Evolutionary conservation across 768 basidiomycete genomes (phyloP).

Genomic region (Amylocystis lapponica): DNA sequence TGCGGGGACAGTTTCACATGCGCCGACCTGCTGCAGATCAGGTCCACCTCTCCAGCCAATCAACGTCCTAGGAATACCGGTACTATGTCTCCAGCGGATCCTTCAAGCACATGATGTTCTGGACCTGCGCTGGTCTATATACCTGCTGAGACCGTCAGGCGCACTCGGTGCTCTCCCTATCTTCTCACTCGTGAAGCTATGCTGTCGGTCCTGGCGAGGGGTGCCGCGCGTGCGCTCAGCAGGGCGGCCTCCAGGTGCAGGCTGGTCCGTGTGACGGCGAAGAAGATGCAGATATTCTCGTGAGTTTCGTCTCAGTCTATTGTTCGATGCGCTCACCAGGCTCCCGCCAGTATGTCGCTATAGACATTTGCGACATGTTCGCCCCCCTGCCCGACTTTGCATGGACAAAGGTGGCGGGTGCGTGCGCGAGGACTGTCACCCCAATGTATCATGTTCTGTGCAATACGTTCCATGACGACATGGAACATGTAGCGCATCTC

Average conservation of each 20-base stretch:
- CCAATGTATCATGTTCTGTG: constrained; percentile 30
- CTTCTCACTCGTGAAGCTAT: neutral
- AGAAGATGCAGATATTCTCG: constrained; percentile 11
- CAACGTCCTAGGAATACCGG: too few relatives aligned
- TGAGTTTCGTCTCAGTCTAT: neutral
- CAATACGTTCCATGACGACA: constrained; percentile 31
- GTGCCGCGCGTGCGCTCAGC: neutral
- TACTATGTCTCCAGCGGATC: too few relatives aligned
- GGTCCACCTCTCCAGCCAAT: too few relatives aligned
- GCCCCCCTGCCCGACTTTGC: constrained; percentile 16
- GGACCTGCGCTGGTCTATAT: too few relatives aligned
- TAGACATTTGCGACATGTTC: constrained; percentile 17
- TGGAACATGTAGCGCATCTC: constrained; percentile 37
- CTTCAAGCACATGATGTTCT: too few relatives aligned
- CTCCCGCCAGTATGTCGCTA: constrained; percentile 15
- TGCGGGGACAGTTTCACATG: too few relatives aligned
- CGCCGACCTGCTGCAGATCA: too few relatives aligned
- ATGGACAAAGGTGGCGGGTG: constrained; percentile 15
- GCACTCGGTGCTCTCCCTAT: neutral
- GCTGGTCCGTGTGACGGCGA: constrained; percentile 1
- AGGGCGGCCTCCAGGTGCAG: neutral
- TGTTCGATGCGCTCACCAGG: neutral
- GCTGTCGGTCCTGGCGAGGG: neutral
- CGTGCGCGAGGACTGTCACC: constrained; percentile 17
- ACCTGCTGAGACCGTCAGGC: too few relatives aligned